Evolutionary conservation across 192 early-diverging fungal genomes (phyloP), one percentile per base, ranked within the genome.

Genomic region (Spizellomyces punctatus): DNA sequence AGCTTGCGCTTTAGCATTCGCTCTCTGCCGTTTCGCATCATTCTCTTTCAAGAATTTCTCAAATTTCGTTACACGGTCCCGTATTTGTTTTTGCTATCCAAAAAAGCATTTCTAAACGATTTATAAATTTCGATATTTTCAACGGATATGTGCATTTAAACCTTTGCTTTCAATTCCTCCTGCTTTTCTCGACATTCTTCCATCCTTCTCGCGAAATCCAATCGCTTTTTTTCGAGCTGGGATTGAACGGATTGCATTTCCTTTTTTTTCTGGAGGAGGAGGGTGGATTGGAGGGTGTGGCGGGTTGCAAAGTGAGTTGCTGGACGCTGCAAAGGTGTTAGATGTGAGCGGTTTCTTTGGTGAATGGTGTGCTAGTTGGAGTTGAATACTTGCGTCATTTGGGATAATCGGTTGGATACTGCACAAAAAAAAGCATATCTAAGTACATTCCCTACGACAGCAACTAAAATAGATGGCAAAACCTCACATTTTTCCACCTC

Each of bases 31-130:
- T 66, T 89, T 89, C 14, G 87, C 87, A 71, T 89, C 87, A 63
- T 89, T 89, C 64, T 89, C 87, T 58, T 86, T 86, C 62, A 89
- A 67, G 63, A 88, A 88, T 69, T 88, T 89, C 64, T 89, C 87
- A 74, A 89, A 88, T 77, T 89, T 89, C 42, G 79, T 71, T 10
- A 89, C 87, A 12, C 84, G 74, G 36, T 89, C 87, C 27, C 83
- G 64, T 27, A 89, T 83, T 78, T 88, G 84, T 63, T 83, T 84
- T 85, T 89, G 87, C 86, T 87, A 59, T 36, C 46, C 52, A 27
- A 36, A 36, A 36, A 36, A 36, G 27, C 27, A 36, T 36, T 36
- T 36, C 27, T n/a, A n/a, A 47, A 16, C 36, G 48, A 19, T 47
- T 46, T 14, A 36, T 75, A 6, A 0, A 36, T 41, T 66, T 64